Evolutionary conservation across 2,329 filamentous ascomycete genomes (phyloP), one percentile per base, ranked within the genome.

Genomic region (Cytospora mali): DNA sequence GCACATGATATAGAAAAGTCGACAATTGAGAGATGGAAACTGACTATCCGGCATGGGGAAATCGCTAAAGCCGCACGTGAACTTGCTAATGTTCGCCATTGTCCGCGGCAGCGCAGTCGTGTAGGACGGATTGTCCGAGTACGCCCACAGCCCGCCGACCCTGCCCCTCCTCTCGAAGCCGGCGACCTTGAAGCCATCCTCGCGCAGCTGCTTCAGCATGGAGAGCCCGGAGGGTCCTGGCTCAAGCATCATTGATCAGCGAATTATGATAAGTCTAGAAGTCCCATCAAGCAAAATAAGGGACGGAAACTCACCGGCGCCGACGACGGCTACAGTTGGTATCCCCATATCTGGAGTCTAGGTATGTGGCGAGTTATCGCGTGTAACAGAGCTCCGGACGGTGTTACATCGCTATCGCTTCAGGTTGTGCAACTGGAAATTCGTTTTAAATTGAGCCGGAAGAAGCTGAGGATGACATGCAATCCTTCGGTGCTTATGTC

Each of bases 101-200:
- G 49, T 55, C 25, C 64, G 61, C 4, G 79, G 74, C 29, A 76
- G 75, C 11, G 74, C 74, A 4, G 75, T 78, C 64, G 72, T 69
- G 58, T 75, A 61, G n/a, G 62, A 55, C 42, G 33, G 68, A n/a
- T 76, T 69, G 2, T 73, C 71, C 13, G 72, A 78, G 59, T 74
- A 79, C 50, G 76, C 72, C 78, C 79, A 81, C 0, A 81, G 67
- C 0, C 79, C 79, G 11, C 79, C 79, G 21, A 79, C 68, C 60
- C 74, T 75, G 51, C 68, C 62, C 59, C 76, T 76, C 29, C 74
- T 70, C 54, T 81, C 80, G 52, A 80, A 81, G 2, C 74, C 79
- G 1, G 74, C 72, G 6, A 75, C 78, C 11, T 79, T 68, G 57
- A 80, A 81, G 10, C 78, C 77, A 68, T 79, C 77, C 61, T 81